These are phyloP conservation scores for Tephrocybe sp. DNA, from an alignment of 768 basidiomycete species.

Conservation along the genomic window DNA sequence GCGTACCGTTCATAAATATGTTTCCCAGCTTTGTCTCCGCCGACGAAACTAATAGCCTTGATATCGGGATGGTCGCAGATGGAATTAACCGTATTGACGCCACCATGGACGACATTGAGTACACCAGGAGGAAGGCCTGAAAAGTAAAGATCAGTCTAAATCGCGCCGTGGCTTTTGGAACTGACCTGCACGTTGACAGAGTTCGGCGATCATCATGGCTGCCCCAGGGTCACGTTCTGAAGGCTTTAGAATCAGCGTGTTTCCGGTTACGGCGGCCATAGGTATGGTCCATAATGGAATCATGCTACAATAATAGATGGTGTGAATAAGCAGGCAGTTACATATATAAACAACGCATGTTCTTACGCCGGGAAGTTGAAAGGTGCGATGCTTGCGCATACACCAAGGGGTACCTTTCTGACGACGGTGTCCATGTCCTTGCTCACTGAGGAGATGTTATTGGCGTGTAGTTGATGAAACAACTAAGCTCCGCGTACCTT, in stretches of 20 bases:
- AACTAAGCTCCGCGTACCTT: slow-evolving; percentile 52
- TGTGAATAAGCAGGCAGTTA: slow-evolving; percentile 1
- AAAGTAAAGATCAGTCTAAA: not conserved
- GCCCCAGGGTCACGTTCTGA: slow-evolving; percentile 97
- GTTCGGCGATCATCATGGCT: slow-evolving; percentile 95
- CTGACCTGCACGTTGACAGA: slow-evolving; percentile 81
- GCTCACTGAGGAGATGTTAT: slow-evolving; percentile 54
- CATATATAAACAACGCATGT: too few species aligned
- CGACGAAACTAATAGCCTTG: slow-evolving; percentile 96
- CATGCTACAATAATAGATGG: slow-evolving; percentile 53
- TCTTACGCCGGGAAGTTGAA: slow-evolving; percentile 89
- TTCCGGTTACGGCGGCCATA: slow-evolving; percentile 86
- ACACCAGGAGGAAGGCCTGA: slow-evolving; percentile 83
- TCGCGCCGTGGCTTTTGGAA: not conserved
- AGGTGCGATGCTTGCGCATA: slow-evolving; percentile 84
- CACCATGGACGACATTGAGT: slow-evolving; percentile 90
- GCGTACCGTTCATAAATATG: slow-evolving; percentile 87
- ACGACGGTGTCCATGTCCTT: slow-evolving; percentile 97
- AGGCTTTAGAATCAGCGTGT: slow-evolving; percentile 93
- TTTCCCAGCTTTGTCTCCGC: slow-evolving; percentile 88
- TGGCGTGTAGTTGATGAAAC: not conserved
- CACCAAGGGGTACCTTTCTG: slow-evolving; percentile 82
- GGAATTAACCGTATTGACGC: slow-evolving; percentile 85
- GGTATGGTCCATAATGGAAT: slow-evolving; percentile 97
- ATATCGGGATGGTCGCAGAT: slow-evolving; percentile 92